Percentiles rank a stretch among this genome's conserved stretches.
These are phyloP conservation scores for Orobanche coerulescens DNA, from an alignment of 257 asterid genomes.

Conservation along the genomic window DNA sequence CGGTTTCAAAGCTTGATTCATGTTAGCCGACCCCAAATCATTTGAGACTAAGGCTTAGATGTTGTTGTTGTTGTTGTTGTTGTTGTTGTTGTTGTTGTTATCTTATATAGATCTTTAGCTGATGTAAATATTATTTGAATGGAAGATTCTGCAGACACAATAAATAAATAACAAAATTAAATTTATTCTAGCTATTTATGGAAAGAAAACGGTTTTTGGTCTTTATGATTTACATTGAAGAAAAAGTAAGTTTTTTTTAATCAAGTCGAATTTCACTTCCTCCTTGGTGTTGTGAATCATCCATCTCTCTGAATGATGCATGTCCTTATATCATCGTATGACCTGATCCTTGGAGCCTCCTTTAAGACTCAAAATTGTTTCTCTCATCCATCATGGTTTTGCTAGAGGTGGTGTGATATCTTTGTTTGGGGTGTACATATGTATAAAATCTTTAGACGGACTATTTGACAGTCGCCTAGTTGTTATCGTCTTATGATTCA, in stretches of 20 bases:
- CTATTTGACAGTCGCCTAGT: neutral
- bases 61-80: no score
- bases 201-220: constrained; percentile 3
- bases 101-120: neutral
- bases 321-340: neutral
- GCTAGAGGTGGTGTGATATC: constrained; percentile 13
- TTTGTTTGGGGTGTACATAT: constrained; percentile 6
- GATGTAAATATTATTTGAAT: neutral
- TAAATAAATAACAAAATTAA: no score
- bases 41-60: no score
- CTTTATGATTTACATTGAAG: constrained; percentile 1
- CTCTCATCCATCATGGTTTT: constrained; percentile 1
- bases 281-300: constrained; percentile 1
- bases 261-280: neutral
- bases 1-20: no score
- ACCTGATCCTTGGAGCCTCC: neutral
- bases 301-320: constrained; percentile 7
- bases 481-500: constrained; percentile 11
- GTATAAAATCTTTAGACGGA: neutral
- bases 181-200: constrained; percentile 9
- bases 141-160: neutral
- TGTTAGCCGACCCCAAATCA: no score
- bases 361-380: neutral
- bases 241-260: neutral
- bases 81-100: neutral